Evolutionary conservation across 2,329 filamentous ascomycete genomes (phyloP).

Genomic region (Colletotrichum spinosum): DNA sequence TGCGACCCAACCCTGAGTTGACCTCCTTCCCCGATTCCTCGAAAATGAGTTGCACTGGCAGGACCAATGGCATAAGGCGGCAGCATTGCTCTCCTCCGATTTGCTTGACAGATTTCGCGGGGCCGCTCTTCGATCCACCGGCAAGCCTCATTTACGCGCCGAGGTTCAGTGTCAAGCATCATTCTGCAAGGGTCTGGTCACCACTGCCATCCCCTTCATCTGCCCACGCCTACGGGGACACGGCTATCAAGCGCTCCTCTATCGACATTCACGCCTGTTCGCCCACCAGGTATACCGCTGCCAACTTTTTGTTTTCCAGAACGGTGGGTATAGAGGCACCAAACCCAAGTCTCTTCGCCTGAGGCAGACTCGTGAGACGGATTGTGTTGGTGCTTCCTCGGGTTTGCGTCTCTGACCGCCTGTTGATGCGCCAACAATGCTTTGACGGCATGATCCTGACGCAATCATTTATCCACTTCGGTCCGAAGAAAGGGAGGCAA

Average conservation of each 20-base stretch:
- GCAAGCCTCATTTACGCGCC: slow-evolving; percentile 66
- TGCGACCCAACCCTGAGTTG: slow-evolving; percentile 38
- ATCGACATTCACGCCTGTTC: slow-evolving; percentile 13
- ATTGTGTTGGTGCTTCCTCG: slow-evolving; percentile 7
- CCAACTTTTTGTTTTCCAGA: no score
- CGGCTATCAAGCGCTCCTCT: neutral
- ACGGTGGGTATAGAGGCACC: no score
- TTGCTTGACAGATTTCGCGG: slow-evolving; percentile 57
- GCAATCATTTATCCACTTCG: slow-evolving; percentile 26
- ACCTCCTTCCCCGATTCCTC: slow-evolving; percentile 34
- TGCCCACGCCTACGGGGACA: slow-evolving; percentile 31
- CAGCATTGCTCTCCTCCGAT: slow-evolving; percentile 56
- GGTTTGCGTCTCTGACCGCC: slow-evolving; percentile 17
- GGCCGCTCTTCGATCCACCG: slow-evolving; percentile 57
- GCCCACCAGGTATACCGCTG: no score
- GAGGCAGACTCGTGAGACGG: slow-evolving; percentile 2
- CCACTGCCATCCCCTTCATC: slow-evolving; percentile 35
- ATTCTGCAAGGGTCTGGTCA: slow-evolving; percentile 53
- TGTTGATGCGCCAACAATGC: slow-evolving; percentile 6
- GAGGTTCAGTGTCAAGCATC: slow-evolving; percentile 39
- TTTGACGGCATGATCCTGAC: slow-evolving; percentile 22
- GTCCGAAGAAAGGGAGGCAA: slow-evolving; percentile 23
- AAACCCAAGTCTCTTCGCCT: slow-evolving; percentile 5
- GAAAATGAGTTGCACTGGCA: slow-evolving; percentile 27
- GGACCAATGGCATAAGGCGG: slow-evolving; percentile 55